Evolutionary conservation across 169 alveolate genomes (phyloP).

Genomic region (Perkinsus olseni): DNA sequence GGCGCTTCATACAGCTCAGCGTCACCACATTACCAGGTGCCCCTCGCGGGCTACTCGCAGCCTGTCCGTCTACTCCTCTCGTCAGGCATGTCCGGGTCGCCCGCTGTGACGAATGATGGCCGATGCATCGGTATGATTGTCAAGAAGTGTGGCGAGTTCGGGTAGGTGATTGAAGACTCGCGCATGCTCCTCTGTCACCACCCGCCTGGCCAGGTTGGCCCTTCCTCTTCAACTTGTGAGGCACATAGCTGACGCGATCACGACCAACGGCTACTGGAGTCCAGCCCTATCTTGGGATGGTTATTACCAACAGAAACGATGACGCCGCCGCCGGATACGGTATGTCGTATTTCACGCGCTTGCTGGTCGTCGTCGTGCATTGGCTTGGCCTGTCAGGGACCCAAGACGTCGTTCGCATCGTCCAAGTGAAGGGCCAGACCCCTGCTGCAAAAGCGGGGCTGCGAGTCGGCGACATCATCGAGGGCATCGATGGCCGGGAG

Average conservation of each 20-base stretch:
- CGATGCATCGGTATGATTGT: background rate
- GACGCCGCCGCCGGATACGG: background rate
- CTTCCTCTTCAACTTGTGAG: background rate
- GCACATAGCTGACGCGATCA: background rate
- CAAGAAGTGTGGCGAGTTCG: background rate
- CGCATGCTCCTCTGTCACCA: background rate
- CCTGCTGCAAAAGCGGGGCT: background rate
- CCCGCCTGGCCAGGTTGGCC: background rate
- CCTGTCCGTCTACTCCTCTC: background rate
- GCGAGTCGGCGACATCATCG: background rate
- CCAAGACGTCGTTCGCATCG: background rate
- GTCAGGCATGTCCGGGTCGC: background rate
- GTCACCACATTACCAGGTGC: background rate
- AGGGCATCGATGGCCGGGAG: background rate
- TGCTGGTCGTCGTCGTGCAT: background rate
- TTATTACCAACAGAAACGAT: background rate
- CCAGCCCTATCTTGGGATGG: background rate
- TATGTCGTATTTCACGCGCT: background rate
- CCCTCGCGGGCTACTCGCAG: background rate
- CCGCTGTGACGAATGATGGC: background rate
- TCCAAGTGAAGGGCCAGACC: background rate
- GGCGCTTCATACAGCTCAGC: background rate
- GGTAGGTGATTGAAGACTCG: background rate
- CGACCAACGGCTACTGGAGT: background rate
- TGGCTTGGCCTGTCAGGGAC: background rate